These are phyloP conservation scores for Lepidium sativum DNA, from an alignment of 345 rosid species.

Conservation along the genomic window DNA sequence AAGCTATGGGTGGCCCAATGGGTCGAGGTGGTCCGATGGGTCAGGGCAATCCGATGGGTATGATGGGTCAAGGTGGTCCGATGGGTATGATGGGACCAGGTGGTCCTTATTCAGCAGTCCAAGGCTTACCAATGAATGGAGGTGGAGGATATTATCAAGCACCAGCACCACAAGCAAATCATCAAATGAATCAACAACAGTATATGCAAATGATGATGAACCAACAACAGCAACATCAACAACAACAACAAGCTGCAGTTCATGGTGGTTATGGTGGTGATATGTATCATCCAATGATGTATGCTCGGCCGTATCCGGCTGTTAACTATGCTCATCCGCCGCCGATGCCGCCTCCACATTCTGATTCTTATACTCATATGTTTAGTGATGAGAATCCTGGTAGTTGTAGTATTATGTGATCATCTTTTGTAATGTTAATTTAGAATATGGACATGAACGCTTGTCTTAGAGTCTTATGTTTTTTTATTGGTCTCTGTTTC, in stretches of 20 bases:
- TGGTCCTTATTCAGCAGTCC: constrained; percentile 48
- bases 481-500: neutral
- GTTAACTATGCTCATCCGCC: constrained; percentile 54
- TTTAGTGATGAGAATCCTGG: constrained; percentile 87
- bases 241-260: constrained; percentile 33
- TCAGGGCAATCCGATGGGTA: constrained; percentile 17
- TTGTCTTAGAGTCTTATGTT: constrained; percentile 12
- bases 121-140: constrained; percentile 67
- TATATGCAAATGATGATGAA: constrained; percentile 38
- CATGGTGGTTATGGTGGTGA: constrained; percentile 64
- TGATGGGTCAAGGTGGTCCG: constrained; percentile 28
- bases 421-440: constrained; percentile 4
- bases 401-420: constrained; percentile 87
- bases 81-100: constrained; percentile 27
- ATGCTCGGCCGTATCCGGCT: constrained; percentile 51
- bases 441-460: constrained; percentile 13
- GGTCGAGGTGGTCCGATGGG: constrained; percentile 30
- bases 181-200: constrained; percentile 49
- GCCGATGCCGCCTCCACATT: constrained; percentile 37
- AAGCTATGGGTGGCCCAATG: constrained; percentile 26
- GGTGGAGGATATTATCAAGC: constrained; percentile 30
- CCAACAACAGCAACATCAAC: constrained; percentile 17
- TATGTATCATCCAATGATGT: constrained; percentile 83
- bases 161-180: constrained; percentile 25
- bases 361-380: constrained; percentile 56